Evolutionary conservation across 1,284 basidiomycete genomes (phyloP).

Genomic region (Laetiporus sulphureus): DNA sequence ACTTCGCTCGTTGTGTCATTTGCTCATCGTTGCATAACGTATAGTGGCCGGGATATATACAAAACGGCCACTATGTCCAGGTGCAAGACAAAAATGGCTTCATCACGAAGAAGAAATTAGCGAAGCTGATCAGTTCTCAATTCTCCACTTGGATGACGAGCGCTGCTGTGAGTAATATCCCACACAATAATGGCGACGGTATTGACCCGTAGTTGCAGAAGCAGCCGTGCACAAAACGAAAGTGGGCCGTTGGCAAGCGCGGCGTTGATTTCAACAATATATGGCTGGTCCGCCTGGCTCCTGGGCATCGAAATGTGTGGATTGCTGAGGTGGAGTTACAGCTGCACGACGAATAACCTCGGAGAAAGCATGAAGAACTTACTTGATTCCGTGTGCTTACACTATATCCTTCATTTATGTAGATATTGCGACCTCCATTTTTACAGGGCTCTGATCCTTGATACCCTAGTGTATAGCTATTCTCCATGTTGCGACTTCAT

Average conservation of each 20-base stretch:
- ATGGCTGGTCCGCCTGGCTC: constrained; percentile 14
- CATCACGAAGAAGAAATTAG: constrained; percentile 14
- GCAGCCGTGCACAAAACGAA: background rate
- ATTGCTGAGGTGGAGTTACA: constrained; percentile 16
- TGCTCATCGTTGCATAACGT: background rate
- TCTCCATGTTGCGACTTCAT: too few species aligned
- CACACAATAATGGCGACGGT: background rate
- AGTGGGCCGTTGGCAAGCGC: constrained; percentile 10
- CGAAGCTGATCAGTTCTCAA: constrained; percentile 9
- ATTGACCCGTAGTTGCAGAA: constrained; percentile 5
- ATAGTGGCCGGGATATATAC: constrained; percentile 19
- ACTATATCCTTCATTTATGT: too few species aligned
- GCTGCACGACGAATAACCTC: background rate
- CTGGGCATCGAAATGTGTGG: constrained; percentile 14
- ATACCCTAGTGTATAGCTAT: too few species aligned
- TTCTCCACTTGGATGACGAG: constrained; percentile 7
- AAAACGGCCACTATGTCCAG: constrained; percentile 12
- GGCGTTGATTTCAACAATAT: constrained; percentile 12
- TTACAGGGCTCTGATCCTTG: too few species aligned
- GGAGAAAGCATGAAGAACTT: too few species aligned
- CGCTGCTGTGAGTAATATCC: constrained; percentile 7
- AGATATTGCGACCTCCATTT: too few species aligned
- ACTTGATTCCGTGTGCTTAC: too few species aligned
- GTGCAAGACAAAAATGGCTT: constrained; percentile 8
- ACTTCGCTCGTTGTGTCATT: background rate